Base-by-base conservation (phyloP, 805 yeast genomes). In the Nematodospora valgi region DNA sequence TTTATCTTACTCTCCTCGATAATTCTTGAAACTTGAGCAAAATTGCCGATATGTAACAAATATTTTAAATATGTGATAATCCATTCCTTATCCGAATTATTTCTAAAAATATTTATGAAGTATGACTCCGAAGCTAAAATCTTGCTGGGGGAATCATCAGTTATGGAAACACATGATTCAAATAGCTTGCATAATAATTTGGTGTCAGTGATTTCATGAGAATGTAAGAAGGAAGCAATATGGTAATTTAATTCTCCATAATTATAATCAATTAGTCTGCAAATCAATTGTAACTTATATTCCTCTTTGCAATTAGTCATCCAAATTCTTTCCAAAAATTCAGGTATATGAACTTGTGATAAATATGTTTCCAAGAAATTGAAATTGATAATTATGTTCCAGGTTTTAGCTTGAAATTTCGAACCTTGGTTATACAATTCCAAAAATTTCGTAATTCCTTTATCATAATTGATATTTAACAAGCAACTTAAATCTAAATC, bases 371-470 rank as follows among this genome's bases (percentile, higher is more conserved):
- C 25, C 3, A 54, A 45, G 34, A 64, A 63, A 10, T 47, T 46
- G 17, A 51, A 47, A 32, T 54, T 63, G 17, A 63, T 45, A 3
- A 66, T 28, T 6, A 56, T 49, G 3, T 39, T 44, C 62, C 70
- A 59, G 3, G 72, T 65, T 5, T 38, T 37, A 5, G 47, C 30
- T 14, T 48, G 51, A 46, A 67, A 67, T 6, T 49, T 48, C 24
- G 48, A 52, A 0, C 68, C 68, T n/a, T 51, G 49, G 8, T 43
- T 40, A 40, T 63, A 61, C 4, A 40, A 39, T 9, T 50, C 49
- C 4, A 59, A 27, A 34, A 67, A 67, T 34, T 38, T 41, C 6
- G 37, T 35, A 2, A 41, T 31, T 2, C 70, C 71, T 1, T 41
- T 27, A 1, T 52, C 34, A 27, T 51, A 51, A 37, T 59, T 52